Percentiles rank a stretch among this genome's conserved stretches.
Evolutionary conservation across 2,329 filamentous ascomycete species (phyloP).

Genomic region (Colletotrichum navitas): DNA sequence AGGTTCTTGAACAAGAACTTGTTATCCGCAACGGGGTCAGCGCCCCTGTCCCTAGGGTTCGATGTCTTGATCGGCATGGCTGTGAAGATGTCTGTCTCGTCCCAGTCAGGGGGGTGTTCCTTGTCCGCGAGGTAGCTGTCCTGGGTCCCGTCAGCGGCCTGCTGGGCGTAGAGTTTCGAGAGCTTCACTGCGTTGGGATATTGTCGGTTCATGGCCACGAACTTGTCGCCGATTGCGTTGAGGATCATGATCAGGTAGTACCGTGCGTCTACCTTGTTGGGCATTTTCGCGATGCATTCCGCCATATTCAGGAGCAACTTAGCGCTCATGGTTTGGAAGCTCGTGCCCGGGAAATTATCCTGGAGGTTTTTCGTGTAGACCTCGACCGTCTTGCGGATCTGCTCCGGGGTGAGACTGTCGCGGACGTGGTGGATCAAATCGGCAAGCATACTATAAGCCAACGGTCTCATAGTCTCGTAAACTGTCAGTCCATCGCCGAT

Average conservation of each 20-base stretch:
- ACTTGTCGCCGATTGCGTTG: slow-evolving; percentile 98
- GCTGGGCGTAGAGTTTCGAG: slow-evolving; percentile 80
- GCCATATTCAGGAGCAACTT: slow-evolving; percentile 98
- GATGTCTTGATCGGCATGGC: slow-evolving; percentile 97
- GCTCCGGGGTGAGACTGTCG: slow-evolving; percentile 86
- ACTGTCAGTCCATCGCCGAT: slow-evolving; percentile 97
- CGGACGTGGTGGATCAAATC: slow-evolving; percentile 98
- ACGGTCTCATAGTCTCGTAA: slow-evolving; percentile 93
- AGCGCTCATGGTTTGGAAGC: slow-evolving; percentile 99
- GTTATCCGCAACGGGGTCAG: slow-evolving; percentile 94
- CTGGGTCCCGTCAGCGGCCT: slow-evolving; percentile 70
- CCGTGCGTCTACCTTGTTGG: slow-evolving; percentile 92
- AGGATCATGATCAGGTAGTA: slow-evolving; percentile 98
- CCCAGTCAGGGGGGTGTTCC: slow-evolving; percentile 89
- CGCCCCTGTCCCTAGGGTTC: slow-evolving; percentile 88
- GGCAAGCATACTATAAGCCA: slow-evolving; percentile 98
- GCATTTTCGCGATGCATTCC: slow-evolving; percentile 94
- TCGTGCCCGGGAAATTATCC: slow-evolving; percentile 96
- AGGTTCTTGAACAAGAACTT: slow-evolving; percentile 98
- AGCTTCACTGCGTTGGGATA: slow-evolving; percentile 96
- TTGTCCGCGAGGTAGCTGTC: slow-evolving; percentile 90
- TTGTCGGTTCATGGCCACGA: slow-evolving; percentile 96
- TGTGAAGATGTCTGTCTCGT: slow-evolving; percentile 97
- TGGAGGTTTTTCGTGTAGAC: slow-evolving; percentile 97
- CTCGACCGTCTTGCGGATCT: slow-evolving; percentile 95